Conservation (phyloP, 495 filamentous ascomycete genomes). For the Neurospora intermedia region DNA sequence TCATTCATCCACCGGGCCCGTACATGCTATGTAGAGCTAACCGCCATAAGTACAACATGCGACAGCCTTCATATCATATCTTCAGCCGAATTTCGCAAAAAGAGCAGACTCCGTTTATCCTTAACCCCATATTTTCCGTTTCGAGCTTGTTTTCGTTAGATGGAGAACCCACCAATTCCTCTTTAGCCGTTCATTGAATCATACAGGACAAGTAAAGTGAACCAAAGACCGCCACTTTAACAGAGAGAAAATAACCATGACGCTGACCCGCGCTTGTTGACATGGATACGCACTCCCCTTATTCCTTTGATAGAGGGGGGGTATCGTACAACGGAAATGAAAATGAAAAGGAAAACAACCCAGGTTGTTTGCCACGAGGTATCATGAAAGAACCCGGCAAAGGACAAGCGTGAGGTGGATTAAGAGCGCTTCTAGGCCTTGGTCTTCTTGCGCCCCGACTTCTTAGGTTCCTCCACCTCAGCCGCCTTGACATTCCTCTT, state of each 20-base stretch:
- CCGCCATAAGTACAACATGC: not conserved
- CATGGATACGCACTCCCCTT: not conserved
- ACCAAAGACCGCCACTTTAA: not conserved
- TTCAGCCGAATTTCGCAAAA: not conserved
- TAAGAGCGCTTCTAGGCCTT: slow-evolving; percentile 18
- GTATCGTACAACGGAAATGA: slow-evolving; percentile 5
- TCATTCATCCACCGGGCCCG: not conserved
- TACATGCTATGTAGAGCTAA: not conserved
- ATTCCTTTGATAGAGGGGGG: not conserved
- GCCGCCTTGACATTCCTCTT: slow-evolving; percentile 43
- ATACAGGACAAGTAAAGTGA: slow-evolving; percentile 5
- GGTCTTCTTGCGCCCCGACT: slow-evolving; percentile 43
- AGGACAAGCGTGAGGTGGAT: slow-evolving; percentile 5
- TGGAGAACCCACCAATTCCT: not conserved
- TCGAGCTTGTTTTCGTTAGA: not conserved
- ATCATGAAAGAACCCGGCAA: slow-evolving; percentile 17
- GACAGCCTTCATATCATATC: not conserved
- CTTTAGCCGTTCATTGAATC: slow-evolving; percentile 6
- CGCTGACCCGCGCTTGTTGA: not conserved
- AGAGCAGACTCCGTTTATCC: not conserved
- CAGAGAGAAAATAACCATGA: not conserved
- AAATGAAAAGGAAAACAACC: slow-evolving; percentile 7
- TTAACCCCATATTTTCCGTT: not conserved
- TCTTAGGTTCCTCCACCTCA: slow-evolving; percentile 39
- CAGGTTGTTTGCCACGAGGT: slow-evolving; percentile 13